Evolutionary conservation across 2,329 filamentous ascomycete genomes (phyloP), one percentile per base, ranked within the genome.

Genomic region (Aspergillus versicolor): DNA sequence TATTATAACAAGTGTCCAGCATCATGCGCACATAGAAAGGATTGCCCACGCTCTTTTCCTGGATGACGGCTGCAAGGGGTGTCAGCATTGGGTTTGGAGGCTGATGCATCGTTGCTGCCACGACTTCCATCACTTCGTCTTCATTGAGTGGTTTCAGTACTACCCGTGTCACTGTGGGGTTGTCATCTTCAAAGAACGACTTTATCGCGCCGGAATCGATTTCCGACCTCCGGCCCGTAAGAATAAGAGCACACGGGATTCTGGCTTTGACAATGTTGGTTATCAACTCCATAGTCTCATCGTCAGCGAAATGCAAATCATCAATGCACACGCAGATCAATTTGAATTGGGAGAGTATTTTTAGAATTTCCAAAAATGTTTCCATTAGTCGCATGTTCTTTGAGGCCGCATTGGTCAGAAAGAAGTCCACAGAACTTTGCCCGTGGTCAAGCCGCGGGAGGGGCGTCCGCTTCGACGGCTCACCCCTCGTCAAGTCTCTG

Each of bases 1-100:
- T 94, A 41, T 90, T 86, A 71, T 96, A 88, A 70, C 91, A 95
- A 3, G 89, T 88, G 67, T 90, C 90, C 4, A 97, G 82, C 83
- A 97, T 95, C 74, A 96, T 91, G 54, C 91, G 84, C 72, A 96
- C 89, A 67, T 94, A 95, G 67, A 96, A 97, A 0, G 92, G 88
- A 60, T 96, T 96, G 1, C 92, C 92, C 24, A 84, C 84, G 8
- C 90, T 93, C 75, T 94, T 95, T 67, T 93, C 92, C 70, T 95
- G 90, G 5, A 97, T 86, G 9, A 96, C 90, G 6, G 92, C 84
- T 2, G 90, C 89, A 17, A 97, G 79, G 0, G 92, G 88, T 1
- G 90, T 77, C 1, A 94, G 84, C 46, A 91, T 89, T 34, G 90
- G 86, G 56, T 82, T 83, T 7, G 81, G 75, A 0, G 85, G 79